Base-by-base conservation (phyloP, 345 rosid species). In the Lepidium aucheri region DNA sequence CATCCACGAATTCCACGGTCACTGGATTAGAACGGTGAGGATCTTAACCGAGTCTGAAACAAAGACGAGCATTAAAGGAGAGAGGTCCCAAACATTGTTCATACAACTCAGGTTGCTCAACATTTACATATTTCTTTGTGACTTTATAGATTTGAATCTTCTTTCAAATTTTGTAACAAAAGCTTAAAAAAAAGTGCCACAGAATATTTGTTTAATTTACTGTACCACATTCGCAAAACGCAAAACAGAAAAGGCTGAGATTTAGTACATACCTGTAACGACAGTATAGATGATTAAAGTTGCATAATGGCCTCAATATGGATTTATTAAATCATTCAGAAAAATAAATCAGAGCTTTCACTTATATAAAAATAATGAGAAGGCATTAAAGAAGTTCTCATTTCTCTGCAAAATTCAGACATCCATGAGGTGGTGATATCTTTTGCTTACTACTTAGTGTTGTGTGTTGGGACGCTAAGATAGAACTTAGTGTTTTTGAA, bases 401-500 rank as follows among this genome's bases (percentile, higher is more conserved):
- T 5, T 10, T 45, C 18, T 46, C 65, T 55, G 59, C 59, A 63
- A 63, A 64, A 38, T 9, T 55, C 65, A 46, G 36, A 45, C 24
- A 45, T 34, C 46, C n/a, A 43, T 70, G 59, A 52, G 50, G 35
- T 53, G 65, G 55, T 49, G 11, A 50, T 30, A 70, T 63, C 51
- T 32, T 39, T 15, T 50, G 56, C 30, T 70, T 62, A 87, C 77
- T 64, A 88, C 79, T 84, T 83, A 16, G 70, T 63, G 77, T 93
- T 93, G 74, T 93, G 97, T 18, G 98, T 93, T 45, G 98, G 98
- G 72, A 90, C 97, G 62, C 97, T 92, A 16, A 88, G 88, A 74
- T 87, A 90, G 69, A 92, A 80, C 69, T 88, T 90, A 7, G 98
- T 93, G 40, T 93, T 93, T 78, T 83, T 93, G 84, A 93, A 93